phyloP scores from a whole-genome alignment of 1,284 basidiomycete species.

The Psilocybe mexicana region DNA sequence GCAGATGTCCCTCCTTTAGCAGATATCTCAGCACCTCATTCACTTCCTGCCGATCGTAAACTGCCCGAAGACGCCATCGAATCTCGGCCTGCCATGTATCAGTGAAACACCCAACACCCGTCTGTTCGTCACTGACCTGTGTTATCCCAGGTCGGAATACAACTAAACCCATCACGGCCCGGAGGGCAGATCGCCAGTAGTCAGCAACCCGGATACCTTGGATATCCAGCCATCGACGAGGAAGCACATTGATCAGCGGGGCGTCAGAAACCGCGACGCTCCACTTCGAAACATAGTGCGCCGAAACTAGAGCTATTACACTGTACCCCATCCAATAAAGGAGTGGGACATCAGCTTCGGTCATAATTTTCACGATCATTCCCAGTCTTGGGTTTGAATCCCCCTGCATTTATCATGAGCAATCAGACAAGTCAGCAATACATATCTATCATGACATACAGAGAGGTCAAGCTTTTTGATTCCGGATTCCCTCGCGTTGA shows the following conservation, averaged over 20 bases:
- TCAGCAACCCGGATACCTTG: slow-evolving; percentile 58
- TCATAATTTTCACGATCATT: slow-evolving; percentile 42
- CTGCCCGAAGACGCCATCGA: slow-evolving; percentile 61
- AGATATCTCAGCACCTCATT: slow-evolving; percentile 64
- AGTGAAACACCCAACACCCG: neutral
- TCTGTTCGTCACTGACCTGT: slow-evolving; percentile 50
- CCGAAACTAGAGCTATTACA: slow-evolving; percentile 55
- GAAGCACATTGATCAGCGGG: slow-evolving; percentile 49
- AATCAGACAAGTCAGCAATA: neutral
- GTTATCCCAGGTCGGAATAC: slow-evolving; percentile 72
- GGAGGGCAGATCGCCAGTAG: slow-evolving; percentile 69
- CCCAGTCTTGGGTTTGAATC: slow-evolving; percentile 25
- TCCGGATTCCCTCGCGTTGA: slow-evolving; percentile 45
- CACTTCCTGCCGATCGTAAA: slow-evolving; percentile 78
- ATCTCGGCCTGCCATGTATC: slow-evolving; percentile 54
- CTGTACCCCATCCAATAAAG: slow-evolving; percentile 72
- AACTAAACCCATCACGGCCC: slow-evolving; percentile 66
- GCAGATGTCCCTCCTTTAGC: slow-evolving; percentile 47
- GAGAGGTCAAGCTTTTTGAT: slow-evolving; percentile 46
- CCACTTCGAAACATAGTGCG: slow-evolving; percentile 56
- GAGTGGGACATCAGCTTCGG: slow-evolving; percentile 50
- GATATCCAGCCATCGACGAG: slow-evolving; percentile 79
- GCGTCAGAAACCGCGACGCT: slow-evolving; percentile 52
- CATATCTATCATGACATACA: slow-evolving; percentile 24
- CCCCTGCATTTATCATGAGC: slow-evolving; percentile 12